phyloP scores from a whole-genome alignment of 306 rosid species.

The Inga leiocalycina region DNA sequence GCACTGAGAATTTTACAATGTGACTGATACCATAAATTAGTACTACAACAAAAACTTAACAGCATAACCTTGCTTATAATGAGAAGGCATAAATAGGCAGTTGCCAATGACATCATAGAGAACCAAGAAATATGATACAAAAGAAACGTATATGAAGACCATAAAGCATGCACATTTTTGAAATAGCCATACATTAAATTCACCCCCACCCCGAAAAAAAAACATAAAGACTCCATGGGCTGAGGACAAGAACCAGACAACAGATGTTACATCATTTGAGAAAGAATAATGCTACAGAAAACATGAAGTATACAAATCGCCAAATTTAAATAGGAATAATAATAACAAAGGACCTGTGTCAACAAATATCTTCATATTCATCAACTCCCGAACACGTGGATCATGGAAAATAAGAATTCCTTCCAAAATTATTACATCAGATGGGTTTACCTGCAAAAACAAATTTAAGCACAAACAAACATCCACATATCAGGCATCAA shows the following conservation, averaged over 20 bases:
- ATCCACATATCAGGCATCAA: background rate
- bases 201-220: background rate
- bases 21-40: conserved; percentile 62
- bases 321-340: conserved; percentile 24
- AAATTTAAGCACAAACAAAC: conserved; percentile 12
- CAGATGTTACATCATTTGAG: conserved; percentile 12
- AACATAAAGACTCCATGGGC: background rate
- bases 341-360: conserved; percentile 90
- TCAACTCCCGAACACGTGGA: conserved; percentile 85
- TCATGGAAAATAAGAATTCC: conserved; percentile 98
- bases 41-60: conserved; percentile 25
- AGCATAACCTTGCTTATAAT: conserved; percentile 22
- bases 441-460: conserved; percentile 79
- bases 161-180: conserved; percentile 2
- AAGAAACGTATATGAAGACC: background rate
- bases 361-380: conserved; percentile 99
- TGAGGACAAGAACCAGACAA: conserved; percentile 16
- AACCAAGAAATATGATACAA: conserved; percentile 3
- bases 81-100: background rate
- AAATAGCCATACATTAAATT: conserved; percentile 9
- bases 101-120: conserved; percentile 9
- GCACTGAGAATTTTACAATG: conserved; percentile 87
- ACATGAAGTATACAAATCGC: background rate
- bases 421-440: conserved; percentile 95
- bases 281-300: conserved; percentile 13